Evolutionary conservation across 2,329 filamentous ascomycete genomes (phyloP).

Genomic region (Pyrenophora teres): DNA sequence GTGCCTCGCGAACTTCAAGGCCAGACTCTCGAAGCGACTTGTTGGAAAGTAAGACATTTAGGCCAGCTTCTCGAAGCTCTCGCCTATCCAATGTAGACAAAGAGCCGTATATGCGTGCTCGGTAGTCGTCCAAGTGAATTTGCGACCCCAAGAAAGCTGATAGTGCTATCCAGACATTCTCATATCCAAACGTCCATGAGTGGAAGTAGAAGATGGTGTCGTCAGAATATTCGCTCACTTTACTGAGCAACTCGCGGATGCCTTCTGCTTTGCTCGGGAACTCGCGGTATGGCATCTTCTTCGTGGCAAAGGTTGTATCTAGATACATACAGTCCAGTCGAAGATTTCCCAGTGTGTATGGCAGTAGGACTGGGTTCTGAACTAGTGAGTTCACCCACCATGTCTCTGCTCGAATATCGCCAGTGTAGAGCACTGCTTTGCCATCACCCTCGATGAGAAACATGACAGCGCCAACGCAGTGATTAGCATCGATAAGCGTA

Average conservation of each 20-base stretch:
- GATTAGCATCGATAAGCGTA: constrained; percentile 88
- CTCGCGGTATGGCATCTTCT: constrained; percentile 53
- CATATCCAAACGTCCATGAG: constrained; percentile 91
- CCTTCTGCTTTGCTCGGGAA: constrained; percentile 75
- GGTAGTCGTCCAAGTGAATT: constrained; percentile 85
- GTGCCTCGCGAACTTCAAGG: constrained; percentile 59
- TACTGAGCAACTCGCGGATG: constrained; percentile 71
- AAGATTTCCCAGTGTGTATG: constrained; percentile 61
- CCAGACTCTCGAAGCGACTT: constrained; percentile 39
- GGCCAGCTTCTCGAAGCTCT: constrained; percentile 39
- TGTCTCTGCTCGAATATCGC: constrained; percentile 81
- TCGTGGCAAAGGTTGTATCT: constrained; percentile 77
- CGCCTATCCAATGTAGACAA: constrained; percentile 45
- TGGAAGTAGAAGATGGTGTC: constrained; percentile 83
- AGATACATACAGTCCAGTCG: constrained; percentile 82
- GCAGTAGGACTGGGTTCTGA: constrained; percentile 73
- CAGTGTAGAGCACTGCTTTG: constrained; percentile 82
- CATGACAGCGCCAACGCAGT: constrained; percentile 89
- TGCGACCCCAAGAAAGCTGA: constrained; percentile 70
- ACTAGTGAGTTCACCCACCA: constrained; percentile 81
- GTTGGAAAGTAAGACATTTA: constrained; percentile 42
- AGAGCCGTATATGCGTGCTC: constrained; percentile 72
- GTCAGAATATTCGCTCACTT: constrained; percentile 69
- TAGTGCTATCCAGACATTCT: constrained; percentile 87
- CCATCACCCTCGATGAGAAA: constrained; percentile 79